Percentiles rank a stretch among this genome's conserved stretches.
These are phyloP conservation scores for Nakazawaea molendinolei DNA, from an alignment of 805 yeast genomes.

Conservation along the genomic window DNA sequence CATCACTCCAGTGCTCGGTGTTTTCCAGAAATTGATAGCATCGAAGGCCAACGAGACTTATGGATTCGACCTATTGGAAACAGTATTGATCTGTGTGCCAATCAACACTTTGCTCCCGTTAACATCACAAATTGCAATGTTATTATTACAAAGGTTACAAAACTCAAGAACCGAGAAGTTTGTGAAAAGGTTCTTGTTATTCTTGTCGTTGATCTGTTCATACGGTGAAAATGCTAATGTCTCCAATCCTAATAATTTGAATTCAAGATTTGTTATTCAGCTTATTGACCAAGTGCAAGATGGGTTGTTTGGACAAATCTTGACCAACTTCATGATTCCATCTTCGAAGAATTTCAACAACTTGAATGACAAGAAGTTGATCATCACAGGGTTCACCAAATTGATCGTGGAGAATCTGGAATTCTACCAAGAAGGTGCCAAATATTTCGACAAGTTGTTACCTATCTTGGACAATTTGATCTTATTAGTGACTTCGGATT, in stretches of 20 bases:
- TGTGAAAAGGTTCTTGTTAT: slow-evolving; percentile 61
- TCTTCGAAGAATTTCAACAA: slow-evolving; percentile 35
- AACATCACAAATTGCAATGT: slow-evolving; percentile 64
- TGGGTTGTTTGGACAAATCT: slow-evolving; percentile 47
- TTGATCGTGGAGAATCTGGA: slow-evolving; percentile 29
- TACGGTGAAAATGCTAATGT: slow-evolving; percentile 23
- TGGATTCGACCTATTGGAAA: slow-evolving; percentile 81
- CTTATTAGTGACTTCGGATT: slow-evolving; percentile 26
- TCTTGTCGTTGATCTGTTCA: slow-evolving; percentile 34
- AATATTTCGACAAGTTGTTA: slow-evolving; percentile 34
- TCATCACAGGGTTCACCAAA: slow-evolving; percentile 42
- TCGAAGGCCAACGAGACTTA: slow-evolving; percentile 73
- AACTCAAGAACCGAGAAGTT: slow-evolving; percentile 76
- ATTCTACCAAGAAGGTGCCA: slow-evolving; percentile 25
- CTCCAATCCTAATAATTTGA: slow-evolving; percentile 16
- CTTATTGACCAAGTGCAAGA: slow-evolving; percentile 71
- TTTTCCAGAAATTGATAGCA: slow-evolving; percentile 89
- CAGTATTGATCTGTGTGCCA: slow-evolving; percentile 55
- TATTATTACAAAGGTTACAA: slow-evolving; percentile 76
- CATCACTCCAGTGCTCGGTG: slow-evolving; percentile 83
- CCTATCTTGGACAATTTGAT: slow-evolving; percentile 38
- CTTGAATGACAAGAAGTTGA: slow-evolving; percentile 35
- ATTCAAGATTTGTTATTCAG: slow-evolving; percentile 42
- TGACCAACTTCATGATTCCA: slow-evolving; percentile 44
- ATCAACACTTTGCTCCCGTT: slow-evolving; percentile 41